Base-by-base conservation (phyloP, 768 basidiomycete genomes). In the Mycena pura region DNA sequence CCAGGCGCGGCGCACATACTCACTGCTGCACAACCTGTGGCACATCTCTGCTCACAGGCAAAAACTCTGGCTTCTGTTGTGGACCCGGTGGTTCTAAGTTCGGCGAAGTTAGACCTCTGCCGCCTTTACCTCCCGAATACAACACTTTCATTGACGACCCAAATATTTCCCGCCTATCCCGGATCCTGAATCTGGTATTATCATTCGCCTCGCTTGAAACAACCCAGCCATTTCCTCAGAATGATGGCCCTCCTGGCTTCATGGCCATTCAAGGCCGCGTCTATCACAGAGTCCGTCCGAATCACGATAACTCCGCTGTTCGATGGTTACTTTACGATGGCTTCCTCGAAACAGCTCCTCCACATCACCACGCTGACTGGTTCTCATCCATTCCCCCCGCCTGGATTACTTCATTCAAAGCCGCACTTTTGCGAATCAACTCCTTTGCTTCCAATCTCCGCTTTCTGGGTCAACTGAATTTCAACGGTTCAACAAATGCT, bases 301-400 rank as follows among this genome's bases (percentile, higher is more conserved):
- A 36, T 25, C 65, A 69, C 34, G 15, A 44, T 3, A 58, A 68
- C 28, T 69, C 68, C 9, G 64, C 63, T 19, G 60, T 70, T 3
- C 61, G 61, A 5, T 73, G 72, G 72, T 32, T 73, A 11, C 53
- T 73, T 9, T 70, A 69, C 36, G 68, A 73, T n/a, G 34, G 34
- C 34, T 36, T 36, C 34, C 34, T 36, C 17, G 34, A 36, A 36
- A 36, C 34, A 36, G 17, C 34, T 9, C 34, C 34, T 36, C 34
- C 34, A 36, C 34, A 36, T 36, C 34, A 36, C 9, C 34, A 36
- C 34, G 34, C 34, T 36, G 34, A 36, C 34, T 36, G 34, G 34
- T 36, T 36, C 34, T 36, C 34, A 36, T 36, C 34, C 34, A 36
- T 36, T 36, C 34, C 34, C 9, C 34, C 34, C 9, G 34, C 34